These are phyloP conservation scores for Cyberlindnera saturnus DNA, from an alignment of 805 yeast genomes.

Conservation along the genomic window DNA sequence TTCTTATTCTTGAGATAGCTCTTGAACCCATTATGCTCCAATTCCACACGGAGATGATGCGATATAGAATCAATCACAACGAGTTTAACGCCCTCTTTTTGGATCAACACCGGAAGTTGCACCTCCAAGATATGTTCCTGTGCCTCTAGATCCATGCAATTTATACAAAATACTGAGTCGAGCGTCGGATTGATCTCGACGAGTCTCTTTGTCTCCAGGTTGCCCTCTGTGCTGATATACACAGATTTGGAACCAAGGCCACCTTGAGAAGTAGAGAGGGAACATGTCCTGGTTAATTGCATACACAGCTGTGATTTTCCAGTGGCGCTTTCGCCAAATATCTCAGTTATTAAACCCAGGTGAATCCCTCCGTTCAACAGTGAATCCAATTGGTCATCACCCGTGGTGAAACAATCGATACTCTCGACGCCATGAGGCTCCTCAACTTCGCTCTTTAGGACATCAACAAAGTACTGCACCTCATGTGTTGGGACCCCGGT, in stretches of 20 bases:
- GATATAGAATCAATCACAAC: conserved; percentile 78
- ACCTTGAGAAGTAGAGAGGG: conserved; percentile 39
- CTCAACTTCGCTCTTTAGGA: not conserved
- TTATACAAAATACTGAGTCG: conserved; percentile 42
- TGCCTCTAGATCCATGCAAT: conserved; percentile 61
- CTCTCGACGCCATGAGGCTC: conserved; percentile 10
- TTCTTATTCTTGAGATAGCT: conserved; percentile 29
- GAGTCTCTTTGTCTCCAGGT: conserved; percentile 60
- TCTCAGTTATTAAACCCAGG: conserved; percentile 56
- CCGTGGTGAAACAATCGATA: conserved; percentile 40
- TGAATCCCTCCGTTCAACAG: conserved; percentile 52
- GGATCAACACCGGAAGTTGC: conserved; percentile 58
- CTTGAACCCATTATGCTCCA: conserved; percentile 25
- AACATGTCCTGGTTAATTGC: conserved; percentile 59
- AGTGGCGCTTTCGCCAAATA: conserved; percentile 78
- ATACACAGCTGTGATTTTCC: conserved; percentile 81
- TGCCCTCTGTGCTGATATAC: conserved; percentile 76
- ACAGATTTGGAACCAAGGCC: conserved; percentile 51
- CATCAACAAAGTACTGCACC: conserved; percentile 3
- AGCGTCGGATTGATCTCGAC: conserved; percentile 37
- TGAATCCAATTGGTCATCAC: conserved; percentile 44
- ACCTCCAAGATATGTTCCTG: conserved; percentile 69
- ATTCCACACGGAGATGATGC: conserved; percentile 69
- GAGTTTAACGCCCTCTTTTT: conserved; percentile 37
- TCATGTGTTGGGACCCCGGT: conserved; percentile 10